phyloP scores from a whole-genome alignment of 176 grass and related monocot species.

The Musa troglodytarum region DNA sequence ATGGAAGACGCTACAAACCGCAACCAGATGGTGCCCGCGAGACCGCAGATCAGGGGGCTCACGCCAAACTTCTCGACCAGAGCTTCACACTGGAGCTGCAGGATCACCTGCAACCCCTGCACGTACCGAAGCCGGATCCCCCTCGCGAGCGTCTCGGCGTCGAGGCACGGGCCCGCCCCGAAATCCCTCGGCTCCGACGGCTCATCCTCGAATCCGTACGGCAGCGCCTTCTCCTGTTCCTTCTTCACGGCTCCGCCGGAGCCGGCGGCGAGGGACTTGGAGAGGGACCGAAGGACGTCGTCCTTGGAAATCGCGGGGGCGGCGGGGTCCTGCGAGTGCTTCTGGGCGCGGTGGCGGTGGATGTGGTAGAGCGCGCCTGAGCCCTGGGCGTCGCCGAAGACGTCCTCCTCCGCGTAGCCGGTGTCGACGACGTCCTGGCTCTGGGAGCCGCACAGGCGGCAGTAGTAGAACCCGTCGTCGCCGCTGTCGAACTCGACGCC shows the following conservation, averaged over 20 bases:
- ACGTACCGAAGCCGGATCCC: conserved; percentile 47
- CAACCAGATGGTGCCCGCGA: conserved; percentile 47
- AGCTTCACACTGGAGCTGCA: conserved; percentile 56
- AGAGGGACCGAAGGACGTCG: conserved; percentile 9
- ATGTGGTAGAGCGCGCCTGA: conserved; percentile 16
- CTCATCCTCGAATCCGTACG: conserved; percentile 20
- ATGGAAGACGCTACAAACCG: conserved; percentile 37
- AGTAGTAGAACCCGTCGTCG: conserved; percentile 53
- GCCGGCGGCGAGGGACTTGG: conserved; percentile 5
- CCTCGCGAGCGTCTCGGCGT: conserved; percentile 20
- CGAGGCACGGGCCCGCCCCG: background rate
- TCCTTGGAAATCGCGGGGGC: conserved; percentile 7
- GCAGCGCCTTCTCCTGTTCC: background rate
- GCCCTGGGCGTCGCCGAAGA: conserved; percentile 9
- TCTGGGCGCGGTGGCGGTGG: conserved; percentile 3
- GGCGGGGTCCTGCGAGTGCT: background rate
- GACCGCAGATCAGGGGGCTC: conserved; percentile 43
- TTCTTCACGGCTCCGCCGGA: background rate
- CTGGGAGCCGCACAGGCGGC: conserved; percentile 39
- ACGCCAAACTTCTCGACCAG: conserved; percentile 57
- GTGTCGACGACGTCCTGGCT: conserved; percentile 38
- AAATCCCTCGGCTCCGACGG: conserved; percentile 40
- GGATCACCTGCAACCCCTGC: conserved; percentile 63
- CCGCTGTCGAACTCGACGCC: conserved; percentile 1
- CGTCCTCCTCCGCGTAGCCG: conserved; percentile 37